Evolutionary conservation across 495 filamentous ascomycete genomes (phyloP), one percentile per base, ranked within the genome.

Genomic region (Lepidopterella palustris): DNA sequence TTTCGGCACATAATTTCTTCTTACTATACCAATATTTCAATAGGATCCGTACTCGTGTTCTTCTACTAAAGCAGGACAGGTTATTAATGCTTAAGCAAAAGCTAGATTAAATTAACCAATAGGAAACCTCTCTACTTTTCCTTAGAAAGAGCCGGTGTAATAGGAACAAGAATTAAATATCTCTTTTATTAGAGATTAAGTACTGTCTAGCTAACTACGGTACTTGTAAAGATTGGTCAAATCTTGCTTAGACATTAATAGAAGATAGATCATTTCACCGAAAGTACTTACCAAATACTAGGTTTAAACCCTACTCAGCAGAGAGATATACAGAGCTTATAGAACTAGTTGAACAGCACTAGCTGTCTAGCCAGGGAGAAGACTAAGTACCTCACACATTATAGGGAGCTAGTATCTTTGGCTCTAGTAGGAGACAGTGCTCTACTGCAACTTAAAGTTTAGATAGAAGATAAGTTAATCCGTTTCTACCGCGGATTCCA

Each of bases 341-440:
- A 65, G 48, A 71, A 75, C 55, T 75, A 67, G 70, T 8, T 72
- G 8, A 50, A 66, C 0, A 61, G 57, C 0, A 74, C 60, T 10
- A 59, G 57, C 35, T 55, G 58, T 27, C 13, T 76, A 20, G 61
- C 63, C 35, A 57, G 61, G n/a, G 51, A 63, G 4, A 73, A 77
- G 49, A 70, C 66, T 20, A 58, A 47, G 26, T 74, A 70, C 52
- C 62, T 77, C 4, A 32, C 29, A 8, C 48, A 52, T 24, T 9
- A 63, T n/a, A 11, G 47, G 18, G 65, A 73, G 42, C 31, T 35
- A 35, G 31, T 72, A 5, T 64, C 21, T 24, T 29, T 74, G 20
- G 62, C 55, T 31, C 60, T 13, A 28, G 42, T 25, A 32, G 45
- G 6, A 13, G 31, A 35, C 31, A 35, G 31, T 35, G 31, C 31